Evolutionary conservation across 768 basidiomycete genomes (phyloP).

Genomic region (Austroboletus eburneus): DNA sequence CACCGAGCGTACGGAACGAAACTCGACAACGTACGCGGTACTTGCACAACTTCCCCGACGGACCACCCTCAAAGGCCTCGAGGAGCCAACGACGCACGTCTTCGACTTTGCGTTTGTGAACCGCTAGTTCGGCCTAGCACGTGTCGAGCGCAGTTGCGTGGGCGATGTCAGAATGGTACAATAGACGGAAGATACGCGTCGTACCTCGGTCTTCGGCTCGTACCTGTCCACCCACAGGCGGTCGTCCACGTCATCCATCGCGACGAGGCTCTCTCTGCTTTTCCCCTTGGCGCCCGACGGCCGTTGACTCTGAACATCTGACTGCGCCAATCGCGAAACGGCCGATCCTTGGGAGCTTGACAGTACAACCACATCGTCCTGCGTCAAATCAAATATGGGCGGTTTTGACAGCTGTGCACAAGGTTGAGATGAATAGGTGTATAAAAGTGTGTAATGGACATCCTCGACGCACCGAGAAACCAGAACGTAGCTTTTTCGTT

Average conservation of each 20-base stretch:
- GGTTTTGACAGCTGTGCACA: conserved; percentile 24
- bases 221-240: conserved; percentile 62
- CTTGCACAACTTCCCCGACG: conserved; percentile 58
- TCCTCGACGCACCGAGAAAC: conserved; percentile 12
- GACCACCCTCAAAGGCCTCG: conserved; percentile 69
- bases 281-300: conserved; percentile 24
- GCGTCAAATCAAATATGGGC: conserved; percentile 21
- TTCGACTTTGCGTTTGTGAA: conserved; percentile 76
- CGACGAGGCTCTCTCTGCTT: conserved; percentile 6
- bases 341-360: conserved; percentile 6
- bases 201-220: conserved; percentile 55
- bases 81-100: conserved; percentile 71
- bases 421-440: not conserved
- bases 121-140: conserved; percentile 70
- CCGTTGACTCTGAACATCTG: not conserved
- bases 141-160: no score
- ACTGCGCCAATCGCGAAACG: not conserved
- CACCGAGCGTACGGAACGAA: no score
- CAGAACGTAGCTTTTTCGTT: conserved; percentile 16
- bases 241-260: conserved; percentile 28
- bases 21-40: conserved; percentile 78
- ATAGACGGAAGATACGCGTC: conserved; percentile 8
- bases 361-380: conserved; percentile 6
- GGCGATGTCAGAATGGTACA: no score
- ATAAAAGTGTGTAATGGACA: no score